Evolutionary conservation across 2,329 filamentous ascomycete genomes (phyloP), one percentile per base, ranked within the genome.

Genomic region (Ophiocordyceps australis): DNA sequence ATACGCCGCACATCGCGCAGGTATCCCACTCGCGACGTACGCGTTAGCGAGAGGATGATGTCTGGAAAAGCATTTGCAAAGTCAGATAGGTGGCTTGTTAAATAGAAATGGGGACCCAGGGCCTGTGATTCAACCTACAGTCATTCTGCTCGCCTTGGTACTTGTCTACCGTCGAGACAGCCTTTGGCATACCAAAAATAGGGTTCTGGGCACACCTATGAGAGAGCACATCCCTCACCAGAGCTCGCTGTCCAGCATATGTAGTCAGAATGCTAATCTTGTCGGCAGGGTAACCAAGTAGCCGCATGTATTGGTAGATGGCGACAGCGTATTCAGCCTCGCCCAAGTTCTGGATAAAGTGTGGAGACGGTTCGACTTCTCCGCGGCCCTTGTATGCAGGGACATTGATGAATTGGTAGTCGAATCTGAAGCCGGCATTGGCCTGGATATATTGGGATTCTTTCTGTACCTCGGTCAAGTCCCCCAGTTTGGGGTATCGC

Each of bases 111-210:
- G 17, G 16, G 23, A 14, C 14, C 14, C 13, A 12, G 20, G 16
- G n/a, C n/a, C n/a, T n/a, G n/a, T n/a, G 19, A 15, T 13, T 17
- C 20, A 29, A 70, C 78, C 63, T 63, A 89, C 81, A 95, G 44
- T 98, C 89, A 51, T 98, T 98, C 53, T 98, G 89, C 59, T 98
- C 89, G 47, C 89, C 91, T 56, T 98, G 89, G 43, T 95, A 98
- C 49, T 93, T 94, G 56, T 98, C 89, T 34, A 98, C 86, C 5
- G 91, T 98, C 4, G 81, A 85, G 16, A 98, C 81, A 27, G 78
- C 75, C 49, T 75, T 78, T 12, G 89, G 89, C 49, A 93, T 56
- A 7, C 86, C 85, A 51, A 98, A 98, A 13, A 95, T 57, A 3
- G 73, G 57, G 39, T 83, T 91, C 39, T 69, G 76, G 20, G 73